phyloP scores from a whole-genome alignment of 1,284 basidiomycete genomes.

The Omphalotus olearius region DNA sequence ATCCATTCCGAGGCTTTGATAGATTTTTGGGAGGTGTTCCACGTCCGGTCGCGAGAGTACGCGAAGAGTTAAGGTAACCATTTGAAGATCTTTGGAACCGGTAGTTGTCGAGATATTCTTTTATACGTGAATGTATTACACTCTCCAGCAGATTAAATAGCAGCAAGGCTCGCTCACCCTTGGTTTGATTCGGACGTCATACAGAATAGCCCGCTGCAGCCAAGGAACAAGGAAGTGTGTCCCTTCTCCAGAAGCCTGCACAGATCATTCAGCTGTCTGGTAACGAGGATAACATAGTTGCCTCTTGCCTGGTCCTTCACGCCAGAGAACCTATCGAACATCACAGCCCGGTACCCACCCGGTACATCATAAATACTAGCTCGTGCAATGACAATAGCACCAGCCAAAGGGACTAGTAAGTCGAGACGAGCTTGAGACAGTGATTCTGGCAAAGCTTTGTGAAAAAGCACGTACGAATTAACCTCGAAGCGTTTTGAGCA shows the following conservation, averaged over 20 bases:
- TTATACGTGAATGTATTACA: not conserved
- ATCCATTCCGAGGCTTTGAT: constrained; percentile 91
- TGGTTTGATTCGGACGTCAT: constrained; percentile 98
- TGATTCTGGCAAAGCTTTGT: not conserved
- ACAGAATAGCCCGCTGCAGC: constrained; percentile 93
- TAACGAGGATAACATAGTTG: not conserved
- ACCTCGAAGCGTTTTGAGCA: constrained; percentile 12
- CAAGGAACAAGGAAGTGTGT: constrained; percentile 97
- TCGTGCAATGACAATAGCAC: constrained; percentile 65
- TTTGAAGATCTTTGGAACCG: constrained; percentile 95
- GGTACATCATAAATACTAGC: constrained; percentile 91
- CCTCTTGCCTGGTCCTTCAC: constrained; percentile 70
- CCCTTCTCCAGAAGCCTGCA: constrained; percentile 84
- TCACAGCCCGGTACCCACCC: constrained; percentile 92
- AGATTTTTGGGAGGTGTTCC: constrained; percentile 87
- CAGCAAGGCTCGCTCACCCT: constrained; percentile 50
- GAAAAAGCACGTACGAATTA: constrained; percentile 9
- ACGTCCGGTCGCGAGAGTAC: constrained; percentile 94
- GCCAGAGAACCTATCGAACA: constrained; percentile 97
- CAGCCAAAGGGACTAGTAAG: constrained; percentile 66
- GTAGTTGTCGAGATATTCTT: constrained; percentile 97
- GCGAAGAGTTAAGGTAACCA: constrained; percentile 95
- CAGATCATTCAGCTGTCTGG: not conserved
- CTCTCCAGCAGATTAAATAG: not conserved
- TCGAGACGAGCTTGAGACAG: not conserved